A percentile compares a stretch with the other conserved stretches of the same genome.
These are phyloP conservation scores for Tephrocybe sp. DNA, from an alignment of 768 basidiomycete species.

Conservation along the genomic window DNA sequence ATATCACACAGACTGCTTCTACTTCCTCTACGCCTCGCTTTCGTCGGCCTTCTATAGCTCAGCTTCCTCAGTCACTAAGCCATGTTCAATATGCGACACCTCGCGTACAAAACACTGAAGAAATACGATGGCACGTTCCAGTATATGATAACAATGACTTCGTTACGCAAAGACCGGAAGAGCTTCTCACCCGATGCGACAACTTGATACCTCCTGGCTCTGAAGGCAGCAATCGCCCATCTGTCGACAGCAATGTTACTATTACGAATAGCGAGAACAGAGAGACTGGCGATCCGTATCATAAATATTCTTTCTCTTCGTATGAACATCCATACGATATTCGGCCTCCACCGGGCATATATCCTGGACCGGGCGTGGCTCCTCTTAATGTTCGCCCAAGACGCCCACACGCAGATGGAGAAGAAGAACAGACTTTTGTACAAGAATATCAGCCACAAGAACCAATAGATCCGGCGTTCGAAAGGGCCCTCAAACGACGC, in stretches of 20 bases:
- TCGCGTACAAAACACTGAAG: slow-evolving; percentile 8
- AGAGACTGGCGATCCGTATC: slow-evolving; percentile 25
- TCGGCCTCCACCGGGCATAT: slow-evolving; percentile 44
- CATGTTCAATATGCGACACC: slow-evolving; percentile 12
- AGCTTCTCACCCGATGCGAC: slow-evolving; percentile 24
- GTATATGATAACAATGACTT: slow-evolving; percentile 18
- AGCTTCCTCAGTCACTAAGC: slow-evolving; percentile 7
- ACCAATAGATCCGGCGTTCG: slow-evolving; percentile 22
- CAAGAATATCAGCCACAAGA: slow-evolving; percentile 21
- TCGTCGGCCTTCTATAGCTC: background rate
- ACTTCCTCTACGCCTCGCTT: slow-evolving; percentile 2
- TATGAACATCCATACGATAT: slow-evolving; percentile 65
- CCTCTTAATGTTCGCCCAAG: slow-evolving; percentile 17
- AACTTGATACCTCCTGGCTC: slow-evolving; percentile 8
- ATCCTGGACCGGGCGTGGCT: slow-evolving; percentile 24
- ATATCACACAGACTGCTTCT: background rate
- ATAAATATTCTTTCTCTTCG: slow-evolving; percentile 49
- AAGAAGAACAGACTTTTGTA: slow-evolving; percentile 25
- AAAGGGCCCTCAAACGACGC: slow-evolving; percentile 35
- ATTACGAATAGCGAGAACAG: slow-evolving; percentile 18
- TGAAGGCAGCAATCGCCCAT: slow-evolving; percentile 25
- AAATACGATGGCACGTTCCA: slow-evolving; percentile 27
- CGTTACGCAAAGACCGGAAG: slow-evolving; percentile 19
- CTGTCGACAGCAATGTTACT: slow-evolving; percentile 36
- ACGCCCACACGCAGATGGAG: slow-evolving; percentile 25